A percentile compares a stretch with the other conserved stretches of the same genome.
Evolutionary conservation across 495 filamentous ascomycete species (phyloP).

Genomic region (Neurospora cerealis): DNA sequence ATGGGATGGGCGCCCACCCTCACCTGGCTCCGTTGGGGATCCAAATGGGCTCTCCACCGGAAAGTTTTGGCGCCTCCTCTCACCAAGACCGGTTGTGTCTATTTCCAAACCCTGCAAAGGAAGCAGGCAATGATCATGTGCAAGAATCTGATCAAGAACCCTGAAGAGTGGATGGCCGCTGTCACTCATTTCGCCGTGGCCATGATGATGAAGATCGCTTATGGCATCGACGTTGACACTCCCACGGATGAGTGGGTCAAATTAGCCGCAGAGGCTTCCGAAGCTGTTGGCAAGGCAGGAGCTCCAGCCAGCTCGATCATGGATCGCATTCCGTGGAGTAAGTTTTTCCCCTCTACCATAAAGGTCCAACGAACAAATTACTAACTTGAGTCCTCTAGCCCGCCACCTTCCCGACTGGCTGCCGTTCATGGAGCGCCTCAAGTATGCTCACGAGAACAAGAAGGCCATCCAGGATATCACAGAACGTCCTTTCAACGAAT

Average conservation of each 20-base stretch:
- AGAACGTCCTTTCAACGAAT: slow-evolving; percentile 19
- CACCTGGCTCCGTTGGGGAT: slow-evolving; percentile 39
- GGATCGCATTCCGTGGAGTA: slow-evolving; percentile 33
- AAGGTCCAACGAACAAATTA: neutral
- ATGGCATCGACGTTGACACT: slow-evolving; percentile 32
- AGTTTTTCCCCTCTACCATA: neutral
- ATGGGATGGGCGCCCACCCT: slow-evolving; percentile 39
- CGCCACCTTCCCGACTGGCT: slow-evolving; percentile 33
- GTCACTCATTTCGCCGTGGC: slow-evolving; percentile 20
- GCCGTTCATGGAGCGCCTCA: slow-evolving; percentile 28
- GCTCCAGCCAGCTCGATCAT: slow-evolving; percentile 36
- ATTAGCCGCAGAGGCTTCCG: slow-evolving; percentile 32
- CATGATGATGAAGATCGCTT: slow-evolving; percentile 30
- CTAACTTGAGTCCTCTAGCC: slow-evolving; percentile 9
- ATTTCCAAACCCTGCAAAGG: slow-evolving; percentile 22
- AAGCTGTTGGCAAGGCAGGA: slow-evolving; percentile 34
- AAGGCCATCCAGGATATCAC: slow-evolving; percentile 26
- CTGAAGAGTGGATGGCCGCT: slow-evolving; percentile 14
- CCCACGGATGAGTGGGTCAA: slow-evolving; percentile 32
- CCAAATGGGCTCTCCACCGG: slow-evolving; percentile 35
- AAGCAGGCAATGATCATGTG: slow-evolving; percentile 25
- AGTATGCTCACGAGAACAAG: slow-evolving; percentile 27
- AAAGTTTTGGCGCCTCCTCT: slow-evolving; percentile 32
- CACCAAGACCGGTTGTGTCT: slow-evolving; percentile 23
- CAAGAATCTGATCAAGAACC: slow-evolving; percentile 15